Percentiles rank a stretch among this genome's conserved stretches.
These are phyloP conservation scores for Cryptococcus sp. DNA, from an alignment of 1,284 basidiomycete genomes.

Conservation along the genomic window DNA sequence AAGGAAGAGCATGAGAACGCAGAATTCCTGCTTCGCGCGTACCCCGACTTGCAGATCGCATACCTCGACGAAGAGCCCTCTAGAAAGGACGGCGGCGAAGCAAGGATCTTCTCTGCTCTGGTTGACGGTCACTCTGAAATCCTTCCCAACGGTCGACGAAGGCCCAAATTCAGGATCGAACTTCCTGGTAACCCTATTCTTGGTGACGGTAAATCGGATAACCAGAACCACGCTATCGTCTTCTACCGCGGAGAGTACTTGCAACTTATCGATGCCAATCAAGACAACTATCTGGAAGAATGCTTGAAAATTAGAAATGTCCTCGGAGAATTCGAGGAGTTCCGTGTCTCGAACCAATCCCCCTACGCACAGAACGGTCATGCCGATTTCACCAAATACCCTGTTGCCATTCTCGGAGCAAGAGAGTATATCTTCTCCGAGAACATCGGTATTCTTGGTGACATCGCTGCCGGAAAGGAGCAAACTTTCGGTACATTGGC, in stretches of 20 bases:
- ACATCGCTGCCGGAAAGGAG: constrained; percentile 98
- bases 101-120: constrained; percentile 90
- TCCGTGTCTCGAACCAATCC: constrained; percentile 73
- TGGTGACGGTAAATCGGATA: constrained; percentile 98
- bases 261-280: constrained; percentile 98
- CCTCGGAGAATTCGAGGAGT: constrained; percentile 98
- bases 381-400: constrained; percentile 81
- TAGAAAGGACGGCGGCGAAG: constrained; percentile 91
- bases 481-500: constrained; percentile 98
- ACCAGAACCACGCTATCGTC: constrained; percentile 99
- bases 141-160: constrained; percentile 78
- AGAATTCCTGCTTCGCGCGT: constrained; percentile 96
- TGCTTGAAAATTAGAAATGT: constrained; percentile 99
- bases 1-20: constrained; percentile 99
- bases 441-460: constrained; percentile 98
- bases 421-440: constrained; percentile 99
- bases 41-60: constrained; percentile 97
- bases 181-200: constrained; percentile 98
- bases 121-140: constrained; percentile 99
- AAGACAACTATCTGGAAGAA: constrained; percentile 99
- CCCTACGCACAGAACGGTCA: constrained; percentile 88
- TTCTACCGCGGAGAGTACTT: constrained; percentile 99
- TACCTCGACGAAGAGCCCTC: constrained; percentile 96
- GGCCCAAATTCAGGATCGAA: constrained; percentile 98
- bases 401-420: constrained; percentile 96